Percentiles rank a stretch among this genome's conserved stretches.
phyloP scores from a whole-genome alignment of 2,329 filamentous ascomycete genomes.

The Harringtonia aguacate region DNA sequence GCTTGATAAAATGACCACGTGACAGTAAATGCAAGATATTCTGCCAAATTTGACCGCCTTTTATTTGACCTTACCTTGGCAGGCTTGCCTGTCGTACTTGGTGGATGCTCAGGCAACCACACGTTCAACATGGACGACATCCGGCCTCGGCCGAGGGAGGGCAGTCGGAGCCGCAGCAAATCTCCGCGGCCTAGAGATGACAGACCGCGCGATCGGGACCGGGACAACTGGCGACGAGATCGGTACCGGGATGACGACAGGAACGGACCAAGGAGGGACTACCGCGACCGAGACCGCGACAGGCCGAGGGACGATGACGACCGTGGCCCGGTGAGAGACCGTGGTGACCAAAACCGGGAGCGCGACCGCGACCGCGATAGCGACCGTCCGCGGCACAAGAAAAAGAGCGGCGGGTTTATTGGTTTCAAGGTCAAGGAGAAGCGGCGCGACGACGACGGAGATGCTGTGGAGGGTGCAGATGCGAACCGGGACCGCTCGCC shows the following conservation, averaged over 20 bases:
- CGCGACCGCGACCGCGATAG: constrained; percentile 13
- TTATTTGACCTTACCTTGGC: background rate
- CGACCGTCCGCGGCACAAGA: constrained; percentile 12
- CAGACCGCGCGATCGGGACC: background rate
- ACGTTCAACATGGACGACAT: background rate
- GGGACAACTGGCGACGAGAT: background rate
- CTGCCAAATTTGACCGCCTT: constrained; percentile 4
- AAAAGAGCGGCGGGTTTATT: constrained; percentile 17
- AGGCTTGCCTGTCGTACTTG: background rate
- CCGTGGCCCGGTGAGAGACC: constrained; percentile 17
- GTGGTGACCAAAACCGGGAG: constrained; percentile 17
- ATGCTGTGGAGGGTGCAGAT: constrained; percentile 24
- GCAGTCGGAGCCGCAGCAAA: constrained; percentile 1
- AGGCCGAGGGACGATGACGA: no score
- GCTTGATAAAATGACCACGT: no score
- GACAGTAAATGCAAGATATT: background rate
- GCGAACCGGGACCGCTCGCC: constrained; percentile 23
- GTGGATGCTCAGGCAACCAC: background rate
- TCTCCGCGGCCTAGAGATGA: constrained; percentile 3
- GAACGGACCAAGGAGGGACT: background rate
- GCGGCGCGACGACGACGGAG: constrained; percentile 31
- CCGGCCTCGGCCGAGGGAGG: background rate
- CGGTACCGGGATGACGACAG: background rate
- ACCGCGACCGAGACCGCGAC: constrained; percentile 8
- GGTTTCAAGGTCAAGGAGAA: constrained; percentile 52